phyloP scores from a whole-genome alignment of 331 rosid genomes.

The Malus hybrid region DNA sequence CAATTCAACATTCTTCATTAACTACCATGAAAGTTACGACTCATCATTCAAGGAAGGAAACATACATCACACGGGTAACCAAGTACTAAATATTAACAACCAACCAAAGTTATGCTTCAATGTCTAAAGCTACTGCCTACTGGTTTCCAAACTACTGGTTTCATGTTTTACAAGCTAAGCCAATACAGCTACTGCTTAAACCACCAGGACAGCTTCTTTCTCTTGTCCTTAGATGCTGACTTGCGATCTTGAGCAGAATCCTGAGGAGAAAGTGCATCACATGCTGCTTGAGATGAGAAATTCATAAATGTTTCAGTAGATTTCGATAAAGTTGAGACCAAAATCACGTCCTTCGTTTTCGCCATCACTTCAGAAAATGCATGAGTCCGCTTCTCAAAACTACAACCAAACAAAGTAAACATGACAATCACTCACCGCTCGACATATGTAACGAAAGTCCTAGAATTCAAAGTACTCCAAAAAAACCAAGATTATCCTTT shows the following conservation, averaged over 20 bases:
- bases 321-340: conserved; percentile 34
- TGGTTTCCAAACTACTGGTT: neutral
- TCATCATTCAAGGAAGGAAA: neutral
- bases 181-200: neutral
- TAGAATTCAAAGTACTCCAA: neutral
- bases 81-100: neutral
- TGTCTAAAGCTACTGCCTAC: neutral
- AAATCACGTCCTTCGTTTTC: conserved; percentile 42
- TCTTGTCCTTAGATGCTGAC: conserved; percentile 21
- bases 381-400: conserved; percentile 40
- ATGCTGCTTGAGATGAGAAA: conserved; percentile 28
- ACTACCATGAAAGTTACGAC: neutral
- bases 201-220: conserved; percentile 11
- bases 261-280: conserved; percentile 12
- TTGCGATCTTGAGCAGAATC: neutral
- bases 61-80: neutral
- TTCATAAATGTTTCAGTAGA: conserved; percentile 38
- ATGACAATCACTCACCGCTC: neutral
- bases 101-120: neutral
- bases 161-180: neutral
- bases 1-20: neutral
- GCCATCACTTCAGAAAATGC: conserved; percentile 28
- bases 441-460: neutral
- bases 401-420: conserved; percentile 19
- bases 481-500: neutral